Conservation (phyloP, 495 filamentous ascomycete species). For the Terfezia boudieri region DNA sequence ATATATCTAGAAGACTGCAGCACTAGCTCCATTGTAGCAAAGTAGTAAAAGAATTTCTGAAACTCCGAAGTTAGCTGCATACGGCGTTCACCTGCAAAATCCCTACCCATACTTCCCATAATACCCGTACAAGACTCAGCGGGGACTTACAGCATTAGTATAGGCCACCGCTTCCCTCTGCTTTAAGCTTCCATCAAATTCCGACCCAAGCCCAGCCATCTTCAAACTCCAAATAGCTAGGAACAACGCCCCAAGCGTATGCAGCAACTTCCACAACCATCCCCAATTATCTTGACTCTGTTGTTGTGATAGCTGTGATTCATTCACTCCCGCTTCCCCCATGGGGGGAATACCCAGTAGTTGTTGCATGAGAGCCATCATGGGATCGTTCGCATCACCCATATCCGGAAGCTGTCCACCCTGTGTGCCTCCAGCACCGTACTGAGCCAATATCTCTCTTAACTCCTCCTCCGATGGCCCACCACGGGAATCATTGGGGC, state of each 20-base stretch:
- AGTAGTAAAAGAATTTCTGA: slow-evolving; percentile 19
- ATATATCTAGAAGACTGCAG: slow-evolving; percentile 16
- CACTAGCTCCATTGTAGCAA: slow-evolving; percentile 16
- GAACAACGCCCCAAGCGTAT: slow-evolving; percentile 8
- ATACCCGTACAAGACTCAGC: too few relatives aligned
- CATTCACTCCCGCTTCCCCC: not conserved
- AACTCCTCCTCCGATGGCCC: slow-evolving; percentile 19
- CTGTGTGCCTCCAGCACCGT: slow-evolving; percentile 3
- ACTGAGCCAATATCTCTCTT: slow-evolving; percentile 24
- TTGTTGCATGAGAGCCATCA: slow-evolving; percentile 16
- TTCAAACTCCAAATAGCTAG: slow-evolving; percentile 11
- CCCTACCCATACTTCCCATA: too few relatives aligned
- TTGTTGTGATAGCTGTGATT: not conserved
- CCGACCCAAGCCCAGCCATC: slow-evolving; percentile 1
- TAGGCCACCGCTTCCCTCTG: slow-evolving; percentile 4
- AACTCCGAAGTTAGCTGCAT: not conserved
- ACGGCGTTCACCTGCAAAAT: too few relatives aligned
- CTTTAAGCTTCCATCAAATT: slow-evolving; percentile 10
- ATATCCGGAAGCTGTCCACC: not conserved
- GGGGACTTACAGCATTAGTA: too few relatives aligned
- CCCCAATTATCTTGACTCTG: slow-evolving; percentile 9
- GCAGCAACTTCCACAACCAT: slow-evolving; percentile 12
- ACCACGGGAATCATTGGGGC: slow-evolving; percentile 8
- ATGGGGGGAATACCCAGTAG: slow-evolving; percentile 9
- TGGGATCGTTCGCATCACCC: slow-evolving; percentile 10